phyloP scores from a whole-genome alignment of 257 asterid genomes.

The Gynochthodes officinalis region DNA sequence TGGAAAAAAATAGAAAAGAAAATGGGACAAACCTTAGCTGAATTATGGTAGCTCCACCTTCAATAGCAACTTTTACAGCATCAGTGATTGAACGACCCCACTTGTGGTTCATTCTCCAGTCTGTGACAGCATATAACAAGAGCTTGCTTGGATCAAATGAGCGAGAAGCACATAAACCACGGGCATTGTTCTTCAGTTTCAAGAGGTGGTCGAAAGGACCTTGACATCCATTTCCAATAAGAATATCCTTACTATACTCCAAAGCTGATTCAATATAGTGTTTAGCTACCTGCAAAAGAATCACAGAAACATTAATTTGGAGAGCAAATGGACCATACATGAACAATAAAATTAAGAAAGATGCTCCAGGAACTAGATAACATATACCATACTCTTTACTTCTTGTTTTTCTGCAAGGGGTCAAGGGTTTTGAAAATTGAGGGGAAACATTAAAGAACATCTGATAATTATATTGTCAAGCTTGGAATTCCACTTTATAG shows the following conservation, averaged over 20 bases:
- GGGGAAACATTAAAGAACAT: background rate
- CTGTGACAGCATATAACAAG: slow-evolving; percentile 92
- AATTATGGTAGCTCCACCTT: slow-evolving; percentile 91
- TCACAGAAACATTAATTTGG: slow-evolving; percentile 6
- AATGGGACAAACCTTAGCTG: slow-evolving; percentile 69
- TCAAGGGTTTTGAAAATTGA: background rate
- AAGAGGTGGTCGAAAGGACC: slow-evolving; percentile 87
- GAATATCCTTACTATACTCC: slow-evolving; percentile 73
- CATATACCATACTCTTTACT: no score
- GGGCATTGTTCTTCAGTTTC: slow-evolving; percentile 57
- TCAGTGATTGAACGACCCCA: slow-evolving; percentile 77
- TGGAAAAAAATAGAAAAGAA: background rate
- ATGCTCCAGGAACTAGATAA: background rate
- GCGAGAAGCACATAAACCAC: slow-evolving; percentile 21
- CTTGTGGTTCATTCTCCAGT: slow-evolving; percentile 80
- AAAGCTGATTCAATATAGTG: slow-evolving; percentile 67
- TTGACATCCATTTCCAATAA: slow-evolving; percentile 70
- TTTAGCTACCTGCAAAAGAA: slow-evolving; percentile 64
- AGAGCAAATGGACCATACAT: background rate
- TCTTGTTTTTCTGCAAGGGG: background rate
- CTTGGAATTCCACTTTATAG: background rate
- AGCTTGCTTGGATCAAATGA: slow-evolving; percentile 68
- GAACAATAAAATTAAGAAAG: background rate
- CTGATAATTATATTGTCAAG: background rate
- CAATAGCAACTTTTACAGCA: slow-evolving; percentile 81